Evolutionary conservation across 257 asterid species (phyloP).

Genomic region (Craterostigma plantagineum): DNA sequence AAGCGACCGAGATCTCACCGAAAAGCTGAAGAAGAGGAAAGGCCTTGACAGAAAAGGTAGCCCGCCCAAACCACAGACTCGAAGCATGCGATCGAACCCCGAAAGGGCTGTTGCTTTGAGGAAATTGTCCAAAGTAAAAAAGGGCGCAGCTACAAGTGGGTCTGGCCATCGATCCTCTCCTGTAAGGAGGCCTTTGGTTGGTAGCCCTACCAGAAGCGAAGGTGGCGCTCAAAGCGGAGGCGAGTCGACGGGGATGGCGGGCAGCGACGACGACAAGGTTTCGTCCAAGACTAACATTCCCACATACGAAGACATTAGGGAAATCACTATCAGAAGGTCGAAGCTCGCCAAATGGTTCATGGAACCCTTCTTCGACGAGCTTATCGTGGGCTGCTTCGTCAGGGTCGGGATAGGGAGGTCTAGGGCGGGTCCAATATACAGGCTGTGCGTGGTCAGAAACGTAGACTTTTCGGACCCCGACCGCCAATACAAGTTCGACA

Average conservation of each 20-base stretch:
- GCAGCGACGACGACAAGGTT: constrained; percentile 75
- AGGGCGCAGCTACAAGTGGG: constrained; percentile 58
- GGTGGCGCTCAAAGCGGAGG: constrained; percentile 65
- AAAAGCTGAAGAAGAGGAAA: constrained; percentile 38
- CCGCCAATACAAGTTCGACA: constrained; percentile 69
- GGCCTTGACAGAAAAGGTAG: constrained; percentile 43
- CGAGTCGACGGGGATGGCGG: constrained; percentile 70
- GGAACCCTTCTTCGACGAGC: constrained; percentile 95
- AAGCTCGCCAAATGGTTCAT: constrained; percentile 88
- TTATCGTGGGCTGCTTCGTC: constrained; percentile 91
- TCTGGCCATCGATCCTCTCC: constrained; percentile 72
- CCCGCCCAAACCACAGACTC: constrained; percentile 57
- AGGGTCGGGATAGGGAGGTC: constrained; percentile 90
- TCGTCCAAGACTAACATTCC: constrained; percentile 56
- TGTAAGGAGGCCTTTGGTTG: constrained; percentile 54
- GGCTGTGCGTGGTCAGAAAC: constrained; percentile 74
- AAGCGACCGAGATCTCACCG: constrained; percentile 67
- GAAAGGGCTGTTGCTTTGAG: constrained; percentile 81
- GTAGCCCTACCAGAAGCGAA: constrained; percentile 62
- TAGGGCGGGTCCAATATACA: constrained; percentile 61
- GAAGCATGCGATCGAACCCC: constrained; percentile 72
- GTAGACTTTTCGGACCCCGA: constrained; percentile 74
- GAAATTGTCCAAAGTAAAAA: constrained; percentile 57
- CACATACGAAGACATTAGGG: constrained; percentile 70
- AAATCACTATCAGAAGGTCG: constrained; percentile 74